phyloP scores from a whole-genome alignment of 768 basidiomycete species.

The Pleurotus platypus region DNA sequence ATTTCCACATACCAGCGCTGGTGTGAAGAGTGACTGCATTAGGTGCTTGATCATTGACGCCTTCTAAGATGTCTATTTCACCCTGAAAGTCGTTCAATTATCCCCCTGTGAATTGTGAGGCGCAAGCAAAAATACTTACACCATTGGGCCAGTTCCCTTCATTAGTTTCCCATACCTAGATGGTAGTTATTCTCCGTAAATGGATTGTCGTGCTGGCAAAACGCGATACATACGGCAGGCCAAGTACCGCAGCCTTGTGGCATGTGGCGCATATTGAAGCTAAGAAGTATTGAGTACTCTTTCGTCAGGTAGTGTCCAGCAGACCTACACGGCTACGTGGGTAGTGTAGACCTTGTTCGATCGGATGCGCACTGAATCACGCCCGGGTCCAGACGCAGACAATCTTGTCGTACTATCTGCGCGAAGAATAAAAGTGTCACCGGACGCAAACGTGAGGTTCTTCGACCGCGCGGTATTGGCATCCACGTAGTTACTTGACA shows the following conservation, averaged over 20 bases:
- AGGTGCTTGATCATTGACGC: constrained; percentile 52
- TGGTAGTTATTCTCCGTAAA: too few relatives aligned
- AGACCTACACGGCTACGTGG: constrained; percentile 48
- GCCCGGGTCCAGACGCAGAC: constrained; percentile 43
- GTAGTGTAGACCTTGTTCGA: constrained; percentile 51
- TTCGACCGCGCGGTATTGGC: constrained; percentile 43
- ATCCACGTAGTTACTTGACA: constrained; percentile 39
- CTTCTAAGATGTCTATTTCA: constrained; percentile 53
- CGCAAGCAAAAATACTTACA: constrained; percentile 15
- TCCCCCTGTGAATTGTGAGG: too few relatives aligned
- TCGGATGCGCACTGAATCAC: constrained; percentile 54
- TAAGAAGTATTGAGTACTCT: constrained; percentile 13
- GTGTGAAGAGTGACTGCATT: constrained; percentile 60
- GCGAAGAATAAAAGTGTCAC: constrained; percentile 51
- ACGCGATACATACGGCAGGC: constrained; percentile 36
- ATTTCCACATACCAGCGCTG: constrained; percentile 30
- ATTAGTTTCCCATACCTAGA: constrained; percentile 9
- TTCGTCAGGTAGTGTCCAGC: neutral
- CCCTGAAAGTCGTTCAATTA: constrained; percentile 28
- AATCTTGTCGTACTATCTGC: constrained; percentile 49
- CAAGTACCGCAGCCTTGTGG: constrained; percentile 57
- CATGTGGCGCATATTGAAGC: constrained; percentile 54
- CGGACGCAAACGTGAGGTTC: constrained; percentile 56
- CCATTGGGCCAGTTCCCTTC: constrained; percentile 14
- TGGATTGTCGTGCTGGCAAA: neutral